Percentiles rank a stretch among this genome's conserved stretches.
Evolutionary conservation across 768 basidiomycete species (phyloP).

Genomic region (Suillus weaverae): DNA sequence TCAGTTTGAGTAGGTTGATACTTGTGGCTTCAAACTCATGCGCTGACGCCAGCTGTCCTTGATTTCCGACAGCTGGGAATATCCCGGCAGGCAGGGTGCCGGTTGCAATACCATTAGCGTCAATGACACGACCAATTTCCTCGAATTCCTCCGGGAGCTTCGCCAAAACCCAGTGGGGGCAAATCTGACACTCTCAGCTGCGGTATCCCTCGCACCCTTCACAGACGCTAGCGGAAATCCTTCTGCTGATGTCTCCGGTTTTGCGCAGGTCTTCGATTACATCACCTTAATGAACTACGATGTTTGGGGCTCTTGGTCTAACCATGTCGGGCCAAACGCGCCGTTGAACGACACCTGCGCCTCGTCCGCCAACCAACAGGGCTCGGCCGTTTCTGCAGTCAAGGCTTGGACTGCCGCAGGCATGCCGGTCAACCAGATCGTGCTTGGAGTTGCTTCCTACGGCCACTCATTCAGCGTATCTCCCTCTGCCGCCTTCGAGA

Average conservation of each 20-base stretch:
- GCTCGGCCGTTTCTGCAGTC: slow-evolving; percentile 76
- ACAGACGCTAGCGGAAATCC: slow-evolving; percentile 58
- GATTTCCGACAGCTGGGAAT: slow-evolving; percentile 74
- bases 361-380: slow-evolving; percentile 52
- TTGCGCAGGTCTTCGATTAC: slow-evolving; percentile 69
- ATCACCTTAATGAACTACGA: slow-evolving; percentile 70
- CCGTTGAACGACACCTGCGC: slow-evolving; percentile 80
- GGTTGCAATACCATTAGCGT: slow-evolving; percentile 63
- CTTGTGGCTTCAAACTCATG: slow-evolving; percentile 14
- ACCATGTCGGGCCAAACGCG: slow-evolving; percentile 73
- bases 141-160: slow-evolving; percentile 71
- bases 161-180: slow-evolving; percentile 50
- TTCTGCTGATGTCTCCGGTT: slow-evolving; percentile 66
- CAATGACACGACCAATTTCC: slow-evolving; percentile 74
- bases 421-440: slow-evolving; percentile 66
- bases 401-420: slow-evolving; percentile 73
- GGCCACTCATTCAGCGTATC: slow-evolving; percentile 69
- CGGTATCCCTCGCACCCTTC: slow-evolving; percentile 67
- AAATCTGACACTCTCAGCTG: slow-evolving; percentile 68
- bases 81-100: slow-evolving; percentile 64
- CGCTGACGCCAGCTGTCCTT: slow-evolving; percentile 8
- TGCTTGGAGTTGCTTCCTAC: slow-evolving; percentile 80
- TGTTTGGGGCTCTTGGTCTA: slow-evolving; percentile 50
- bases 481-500: slow-evolving; percentile 35
- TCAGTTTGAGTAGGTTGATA: slow-evolving; percentile 52